These are phyloP conservation scores for Austroboletus festivus DNA, from an alignment of 768 basidiomycete genomes.

Conservation along the genomic window DNA sequence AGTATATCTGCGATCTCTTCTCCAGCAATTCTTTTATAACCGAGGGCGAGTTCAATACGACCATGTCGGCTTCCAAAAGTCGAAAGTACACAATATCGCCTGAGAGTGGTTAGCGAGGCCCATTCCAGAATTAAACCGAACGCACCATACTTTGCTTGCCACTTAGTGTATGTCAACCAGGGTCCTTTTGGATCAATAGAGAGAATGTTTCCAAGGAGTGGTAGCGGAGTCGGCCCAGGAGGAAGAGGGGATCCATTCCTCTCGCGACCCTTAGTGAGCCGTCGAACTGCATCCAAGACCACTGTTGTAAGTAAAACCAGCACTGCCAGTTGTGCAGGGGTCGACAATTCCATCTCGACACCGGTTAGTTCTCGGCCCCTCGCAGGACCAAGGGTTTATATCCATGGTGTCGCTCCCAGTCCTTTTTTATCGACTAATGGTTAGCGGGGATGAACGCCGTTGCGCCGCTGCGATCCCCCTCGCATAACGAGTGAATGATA, in stretches of 20 bases:
- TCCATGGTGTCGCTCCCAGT: no score
- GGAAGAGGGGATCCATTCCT: not conserved
- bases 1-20: not conserved
- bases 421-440: no score
- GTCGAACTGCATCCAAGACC: not conserved
- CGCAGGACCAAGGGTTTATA: no score
- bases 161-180: not conserved
- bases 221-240: not conserved
- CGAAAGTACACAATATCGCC: not conserved
- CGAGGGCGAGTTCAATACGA: not conserved
- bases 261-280: not conserved
- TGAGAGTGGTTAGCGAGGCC: not conserved
- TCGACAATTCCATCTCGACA: not conserved
- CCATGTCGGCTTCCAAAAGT: not conserved
- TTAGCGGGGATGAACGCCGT: no score
- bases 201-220: not conserved
- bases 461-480: no score
- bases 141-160: not conserved
- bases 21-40: not conserved
- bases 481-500: no score
- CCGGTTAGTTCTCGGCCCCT: no score
- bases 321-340: not conserved
- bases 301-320: not conserved
- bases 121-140: not conserved
- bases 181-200: not conserved